Evolutionary conservation across 78 protist species (phyloP).

Genomic region (Dictyostelium intermedium): DNA sequence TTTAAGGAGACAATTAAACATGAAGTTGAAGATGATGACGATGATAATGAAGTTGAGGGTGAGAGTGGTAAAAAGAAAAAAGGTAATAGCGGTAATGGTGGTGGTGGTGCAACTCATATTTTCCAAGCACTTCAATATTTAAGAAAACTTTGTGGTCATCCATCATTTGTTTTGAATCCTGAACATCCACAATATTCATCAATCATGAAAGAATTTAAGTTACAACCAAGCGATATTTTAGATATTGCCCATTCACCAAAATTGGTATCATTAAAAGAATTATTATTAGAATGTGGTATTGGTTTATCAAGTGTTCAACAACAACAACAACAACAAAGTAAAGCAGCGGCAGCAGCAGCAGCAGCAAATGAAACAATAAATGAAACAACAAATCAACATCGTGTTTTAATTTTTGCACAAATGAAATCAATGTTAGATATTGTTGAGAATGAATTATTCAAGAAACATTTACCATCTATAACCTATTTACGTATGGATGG

Average conservation of each 20-base stretch:
- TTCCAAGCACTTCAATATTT: slow-evolving; percentile 93
- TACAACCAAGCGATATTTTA: neutral
- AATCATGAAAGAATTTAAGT: slow-evolving; percentile 18
- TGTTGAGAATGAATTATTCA: slow-evolving; percentile 86
- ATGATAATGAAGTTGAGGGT: neutral
- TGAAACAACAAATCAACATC: slow-evolving; percentile 79
- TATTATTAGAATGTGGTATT: slow-evolving; percentile 86
- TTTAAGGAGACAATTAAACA: slow-evolving; percentile 8
- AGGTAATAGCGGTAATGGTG: neutral
- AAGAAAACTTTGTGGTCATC: slow-evolving; percentile 93
- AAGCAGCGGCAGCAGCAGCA: neutral
- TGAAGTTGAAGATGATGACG: slow-evolving; percentile 18
- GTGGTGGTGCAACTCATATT: slow-evolving; percentile 76
- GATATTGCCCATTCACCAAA: slow-evolving; percentile 87
- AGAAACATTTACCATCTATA: slow-evolving; percentile 85
- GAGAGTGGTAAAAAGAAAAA: neutral
- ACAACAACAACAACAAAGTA: neutral
- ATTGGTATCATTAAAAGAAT: slow-evolving; percentile 87
- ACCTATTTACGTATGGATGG: slow-evolving; percentile 95
- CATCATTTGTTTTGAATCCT: slow-evolving; percentile 80
- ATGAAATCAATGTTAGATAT: slow-evolving; percentile 87
- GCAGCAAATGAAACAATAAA: neutral
- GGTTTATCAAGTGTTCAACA: slow-evolving; percentile 40
- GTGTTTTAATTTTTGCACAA: slow-evolving; percentile 94
- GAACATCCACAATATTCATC: slow-evolving; percentile 61